A percentile compares a stretch with the other conserved stretches of the same genome.
Conservation (phyloP, 1,284 basidiomycete species). For the Exobasidium rhododendri region DNA sequence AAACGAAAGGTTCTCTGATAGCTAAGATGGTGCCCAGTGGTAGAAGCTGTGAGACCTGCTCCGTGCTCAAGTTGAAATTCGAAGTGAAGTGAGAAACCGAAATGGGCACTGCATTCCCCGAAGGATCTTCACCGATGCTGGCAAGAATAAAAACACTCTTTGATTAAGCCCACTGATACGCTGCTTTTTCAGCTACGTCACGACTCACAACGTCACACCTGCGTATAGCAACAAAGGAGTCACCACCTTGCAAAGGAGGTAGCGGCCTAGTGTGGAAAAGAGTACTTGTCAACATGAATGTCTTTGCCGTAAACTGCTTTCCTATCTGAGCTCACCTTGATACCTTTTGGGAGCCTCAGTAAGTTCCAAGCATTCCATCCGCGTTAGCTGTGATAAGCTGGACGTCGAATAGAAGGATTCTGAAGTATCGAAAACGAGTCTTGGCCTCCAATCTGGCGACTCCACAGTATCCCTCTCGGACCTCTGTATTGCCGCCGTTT, state of each 20-base stretch:
- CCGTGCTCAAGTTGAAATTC: conserved; percentile 28
- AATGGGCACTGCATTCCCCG: conserved; percentile 36
- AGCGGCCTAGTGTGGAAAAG: conserved; percentile 24
- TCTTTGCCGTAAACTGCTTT: background rate
- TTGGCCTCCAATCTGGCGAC: conserved; percentile 16
- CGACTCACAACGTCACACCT: conserved; percentile 38
- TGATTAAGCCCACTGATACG: conserved; percentile 2
- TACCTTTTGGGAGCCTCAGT: conserved; percentile 10
- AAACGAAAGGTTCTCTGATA: conserved; percentile 50
- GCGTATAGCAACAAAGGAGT: conserved; percentile 42
- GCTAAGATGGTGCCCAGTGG: conserved; percentile 43
- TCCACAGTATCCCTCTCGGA: conserved; percentile 28
- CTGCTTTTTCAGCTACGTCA: background rate
- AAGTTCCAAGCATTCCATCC: conserved; percentile 15
- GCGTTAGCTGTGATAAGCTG: conserved; percentile 25
- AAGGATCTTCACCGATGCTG: conserved; percentile 15
- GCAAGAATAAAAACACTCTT: background rate
- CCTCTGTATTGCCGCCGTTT: conserved; percentile 23
- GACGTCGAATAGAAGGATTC: conserved; percentile 33
- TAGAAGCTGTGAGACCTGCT: conserved; percentile 28
- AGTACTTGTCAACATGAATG: background rate
- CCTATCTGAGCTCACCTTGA: conserved; percentile 14
- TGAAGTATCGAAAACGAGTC: conserved; percentile 34
- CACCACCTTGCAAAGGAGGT: conserved; percentile 41
- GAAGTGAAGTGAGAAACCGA: conserved; percentile 48